phyloP scores from a whole-genome alignment of 129 eudicot genomes.

The Sambucus nigra region DNA sequence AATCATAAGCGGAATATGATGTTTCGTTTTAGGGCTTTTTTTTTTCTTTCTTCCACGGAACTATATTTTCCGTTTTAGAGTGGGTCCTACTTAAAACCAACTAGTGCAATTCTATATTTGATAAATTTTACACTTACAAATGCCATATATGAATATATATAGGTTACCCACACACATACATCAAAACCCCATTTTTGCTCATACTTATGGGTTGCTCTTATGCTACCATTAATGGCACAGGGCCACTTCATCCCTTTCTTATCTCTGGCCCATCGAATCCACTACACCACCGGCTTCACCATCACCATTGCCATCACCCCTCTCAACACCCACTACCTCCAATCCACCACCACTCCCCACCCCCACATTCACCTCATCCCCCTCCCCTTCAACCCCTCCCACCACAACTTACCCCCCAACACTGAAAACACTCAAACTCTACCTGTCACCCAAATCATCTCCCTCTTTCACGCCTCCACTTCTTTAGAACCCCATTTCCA shows the following conservation, averaged over 20 bases:
- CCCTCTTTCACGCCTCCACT: conserved; percentile 41
- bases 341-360: conserved; percentile 3
- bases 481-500: conserved; percentile 34
- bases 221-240: conserved; percentile 41
- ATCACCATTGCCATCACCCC: conserved; percentile 39
- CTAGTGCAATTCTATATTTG: too few species aligned
- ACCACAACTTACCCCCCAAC: conserved; percentile 52
- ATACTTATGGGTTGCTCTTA: too few species aligned
- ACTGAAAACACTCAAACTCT: conserved; percentile 65
- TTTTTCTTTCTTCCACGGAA: too few species aligned
- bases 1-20: too few species aligned
- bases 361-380: conserved; percentile 25
- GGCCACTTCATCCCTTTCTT: conserved; percentile 46
- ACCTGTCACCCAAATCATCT: conserved; percentile 21
- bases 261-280: conserved; percentile 27
- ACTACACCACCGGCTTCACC: conserved; percentile 18
- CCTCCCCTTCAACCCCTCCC: conserved; percentile 40
- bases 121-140: too few species aligned
- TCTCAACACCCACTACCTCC: conserved; percentile 25
- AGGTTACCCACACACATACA: too few species aligned
- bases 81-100: too few species aligned
- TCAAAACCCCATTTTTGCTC: too few species aligned
- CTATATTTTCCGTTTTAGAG: too few species aligned
- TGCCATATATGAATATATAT: too few species aligned
- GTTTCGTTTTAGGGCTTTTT: too few species aligned